Percentiles rank a stretch among this genome's conserved stretches.
Conservation (phyloP, 2,329 filamentous ascomycete genomes). For the Colletotrichum sp. region DNA sequence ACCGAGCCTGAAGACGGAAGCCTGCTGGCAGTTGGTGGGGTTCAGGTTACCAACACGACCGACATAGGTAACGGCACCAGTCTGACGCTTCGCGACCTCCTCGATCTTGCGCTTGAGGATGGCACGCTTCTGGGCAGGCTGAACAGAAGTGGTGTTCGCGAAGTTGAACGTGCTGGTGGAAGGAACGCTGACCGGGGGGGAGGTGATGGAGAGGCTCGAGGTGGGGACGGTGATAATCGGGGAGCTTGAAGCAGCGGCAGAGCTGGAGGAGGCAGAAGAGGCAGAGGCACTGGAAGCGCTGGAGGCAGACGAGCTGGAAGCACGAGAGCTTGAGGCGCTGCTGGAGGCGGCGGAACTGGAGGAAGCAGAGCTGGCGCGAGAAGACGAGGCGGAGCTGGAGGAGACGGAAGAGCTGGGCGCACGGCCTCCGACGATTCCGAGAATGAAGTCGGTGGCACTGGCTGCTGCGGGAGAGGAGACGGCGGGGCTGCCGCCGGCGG, state of each 20-base stretch:
- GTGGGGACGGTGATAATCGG: not conserved
- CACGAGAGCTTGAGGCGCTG: not conserved
- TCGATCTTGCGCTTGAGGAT: not conserved
- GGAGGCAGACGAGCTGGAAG: not conserved
- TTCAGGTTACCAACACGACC: not conserved
- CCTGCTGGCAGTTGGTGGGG: slow-evolving; percentile 4
- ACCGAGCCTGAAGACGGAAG: not conserved
- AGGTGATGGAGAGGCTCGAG: not conserved
- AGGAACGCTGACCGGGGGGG: not conserved
- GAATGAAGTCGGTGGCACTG: not conserved
- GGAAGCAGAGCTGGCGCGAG: not conserved
- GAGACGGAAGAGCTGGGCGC: not conserved
- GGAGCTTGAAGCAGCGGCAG: not conserved
- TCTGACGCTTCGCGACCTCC: not conserved
- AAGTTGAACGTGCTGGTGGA: not conserved
- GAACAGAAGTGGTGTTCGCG: not conserved
- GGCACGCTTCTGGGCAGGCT: not conserved
- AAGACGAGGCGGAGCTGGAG: not conserved
- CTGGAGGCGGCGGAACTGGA: not conserved
- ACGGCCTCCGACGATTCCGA: not conserved
- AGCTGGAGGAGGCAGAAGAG: too few species aligned
- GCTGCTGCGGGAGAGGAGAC: not conserved
- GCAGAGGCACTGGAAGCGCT: not conserved
- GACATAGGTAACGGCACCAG: not conserved
- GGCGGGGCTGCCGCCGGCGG: not conserved